Evolutionary conservation across 352 stramenopile species (phyloP).

Genomic region (Chrysophaeum taylorii): DNA sequence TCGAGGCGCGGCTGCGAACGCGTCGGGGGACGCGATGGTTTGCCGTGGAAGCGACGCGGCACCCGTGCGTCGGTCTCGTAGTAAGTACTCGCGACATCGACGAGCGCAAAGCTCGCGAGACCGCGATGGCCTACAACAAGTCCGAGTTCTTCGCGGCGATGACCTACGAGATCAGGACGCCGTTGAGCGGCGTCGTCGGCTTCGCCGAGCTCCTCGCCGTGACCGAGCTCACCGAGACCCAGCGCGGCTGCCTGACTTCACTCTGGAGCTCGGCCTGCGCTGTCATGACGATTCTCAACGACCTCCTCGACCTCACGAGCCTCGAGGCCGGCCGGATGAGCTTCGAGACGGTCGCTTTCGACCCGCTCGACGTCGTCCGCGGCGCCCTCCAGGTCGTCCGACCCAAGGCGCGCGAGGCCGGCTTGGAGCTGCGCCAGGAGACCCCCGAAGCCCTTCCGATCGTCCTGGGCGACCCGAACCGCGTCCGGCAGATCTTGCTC

Average conservation of each 20-base stretch:
- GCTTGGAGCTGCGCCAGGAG: too few species aligned
- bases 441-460: too few species aligned
- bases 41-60: constrained; percentile 26
- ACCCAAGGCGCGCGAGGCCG: neutral
- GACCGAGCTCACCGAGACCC: constrained; percentile 24
- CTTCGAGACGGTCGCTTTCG: constrained; percentile 65
- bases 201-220: constrained; percentile 36
- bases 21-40: constrained; percentile 23
- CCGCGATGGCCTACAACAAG: constrained; percentile 38
- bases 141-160: constrained; percentile 38
- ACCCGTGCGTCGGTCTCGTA: constrained; percentile 30
- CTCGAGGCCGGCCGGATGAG: constrained; percentile 77
- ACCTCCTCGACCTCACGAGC: constrained; percentile 78
- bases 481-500: neutral
- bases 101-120: constrained; percentile 24
- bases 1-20: constrained; percentile 19
- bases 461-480: neutral
- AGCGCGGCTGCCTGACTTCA: constrained; percentile 28
- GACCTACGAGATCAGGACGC: constrained; percentile 42
- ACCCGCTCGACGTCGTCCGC: constrained; percentile 60
- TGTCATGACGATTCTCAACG: constrained; percentile 75
- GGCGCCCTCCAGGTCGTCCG: constrained; percentile 45
- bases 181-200: constrained; percentile 41
- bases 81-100: constrained; percentile 32
- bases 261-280: constrained; percentile 21